A percentile compares a stretch with the other conserved stretches of the same genome.
Evolutionary conservation across 2,329 filamentous ascomycete species (phyloP).

Genomic region (Alternaria solani): DNA sequence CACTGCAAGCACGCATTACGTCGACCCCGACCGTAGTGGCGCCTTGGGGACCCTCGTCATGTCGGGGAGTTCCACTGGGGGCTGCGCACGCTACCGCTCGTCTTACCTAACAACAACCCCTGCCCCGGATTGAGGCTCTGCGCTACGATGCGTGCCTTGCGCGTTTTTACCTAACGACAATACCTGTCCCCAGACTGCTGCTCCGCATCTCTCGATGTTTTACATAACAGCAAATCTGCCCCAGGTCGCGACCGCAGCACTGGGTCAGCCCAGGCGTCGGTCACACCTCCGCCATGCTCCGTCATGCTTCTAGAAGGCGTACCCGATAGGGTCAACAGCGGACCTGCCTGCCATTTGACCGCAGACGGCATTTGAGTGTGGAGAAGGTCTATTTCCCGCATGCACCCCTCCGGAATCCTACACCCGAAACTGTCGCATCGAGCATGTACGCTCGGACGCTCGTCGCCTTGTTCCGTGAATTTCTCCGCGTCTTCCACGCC

Average conservation of each 20-base stretch:
- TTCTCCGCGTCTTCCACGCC: neutral
- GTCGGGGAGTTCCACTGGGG: neutral
- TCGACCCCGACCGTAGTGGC: slow-evolving; percentile 27
- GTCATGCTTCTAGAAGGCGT: slow-evolving; percentile 6
- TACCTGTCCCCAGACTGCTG: slow-evolving; percentile 7
- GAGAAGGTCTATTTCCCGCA: neutral
- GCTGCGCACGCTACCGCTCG: slow-evolving; percentile 4
- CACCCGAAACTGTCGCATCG: neutral
- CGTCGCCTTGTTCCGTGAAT: neutral
- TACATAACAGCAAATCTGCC: slow-evolving; percentile 15
- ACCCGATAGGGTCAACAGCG: neutral
- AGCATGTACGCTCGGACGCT: neutral
- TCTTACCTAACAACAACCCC: slow-evolving; percentile 10
- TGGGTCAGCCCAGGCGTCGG: slow-evolving; percentile 9
- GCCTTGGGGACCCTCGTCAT: neutral
- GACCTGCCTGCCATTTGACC: neutral
- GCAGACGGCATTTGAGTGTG: neutral
- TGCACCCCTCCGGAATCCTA: neutral
- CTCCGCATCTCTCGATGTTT: slow-evolving; percentile 4
- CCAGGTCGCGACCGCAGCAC: slow-evolving; percentile 13
- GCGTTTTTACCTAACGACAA: slow-evolving; percentile 12
- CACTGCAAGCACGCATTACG: slow-evolving; percentile 58
- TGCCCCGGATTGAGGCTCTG: slow-evolving; percentile 11
- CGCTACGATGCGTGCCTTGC: slow-evolving; percentile 5
- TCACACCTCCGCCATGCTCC: neutral